phyloP scores from a whole-genome alignment of 441 rosid species.

The Pelargonium citronellum region DNA sequence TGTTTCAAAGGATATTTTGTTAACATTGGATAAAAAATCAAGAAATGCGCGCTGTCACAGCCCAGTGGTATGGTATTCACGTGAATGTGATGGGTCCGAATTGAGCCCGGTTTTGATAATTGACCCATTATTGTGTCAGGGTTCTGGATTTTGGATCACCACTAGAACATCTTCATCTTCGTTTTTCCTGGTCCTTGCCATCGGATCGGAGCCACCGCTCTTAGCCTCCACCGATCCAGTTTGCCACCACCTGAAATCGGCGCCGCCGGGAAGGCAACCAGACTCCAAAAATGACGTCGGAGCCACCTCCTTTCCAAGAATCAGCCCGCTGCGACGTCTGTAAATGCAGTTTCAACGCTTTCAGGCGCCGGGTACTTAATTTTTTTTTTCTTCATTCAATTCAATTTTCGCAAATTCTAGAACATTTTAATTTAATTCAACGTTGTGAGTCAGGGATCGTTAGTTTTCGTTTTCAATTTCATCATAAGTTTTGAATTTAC shows the following conservation, averaged over 20 bases:
- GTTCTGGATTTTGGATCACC: too few species aligned
- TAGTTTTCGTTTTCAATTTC: too few species aligned
- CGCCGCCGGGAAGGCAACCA: neutral
- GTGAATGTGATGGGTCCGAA: too few species aligned
- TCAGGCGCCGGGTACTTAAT: slow-evolving; percentile 54
- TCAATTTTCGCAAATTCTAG: neutral
- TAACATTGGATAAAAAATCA: too few species aligned
- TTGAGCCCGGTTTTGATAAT: too few species aligned
- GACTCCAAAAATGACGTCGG: slow-evolving; percentile 33
- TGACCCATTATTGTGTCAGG: too few species aligned
- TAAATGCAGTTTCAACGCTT: slow-evolving; percentile 71
- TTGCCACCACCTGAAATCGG: neutral
- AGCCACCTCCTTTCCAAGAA: slow-evolving; percentile 66
- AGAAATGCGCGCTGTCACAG: too few species aligned
- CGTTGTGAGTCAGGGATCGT: too few species aligned
- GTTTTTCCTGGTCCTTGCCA: neutral
- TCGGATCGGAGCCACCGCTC: neutral
- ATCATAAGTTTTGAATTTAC: too few species aligned
- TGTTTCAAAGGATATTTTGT: too few species aligned
- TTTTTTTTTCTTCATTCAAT: slow-evolving; percentile 13
- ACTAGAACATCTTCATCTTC: neutral
- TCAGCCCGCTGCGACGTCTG: slow-evolving; percentile 72
- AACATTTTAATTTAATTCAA: neutral
- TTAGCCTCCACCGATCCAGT: neutral
- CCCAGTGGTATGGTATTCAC: too few species aligned